A percentile compares a stretch with the other conserved stretches of the same genome.
Evolutionary conservation across 106 monocot species (phyloP).

Genomic region (Platanthera guangdongensis): DNA sequence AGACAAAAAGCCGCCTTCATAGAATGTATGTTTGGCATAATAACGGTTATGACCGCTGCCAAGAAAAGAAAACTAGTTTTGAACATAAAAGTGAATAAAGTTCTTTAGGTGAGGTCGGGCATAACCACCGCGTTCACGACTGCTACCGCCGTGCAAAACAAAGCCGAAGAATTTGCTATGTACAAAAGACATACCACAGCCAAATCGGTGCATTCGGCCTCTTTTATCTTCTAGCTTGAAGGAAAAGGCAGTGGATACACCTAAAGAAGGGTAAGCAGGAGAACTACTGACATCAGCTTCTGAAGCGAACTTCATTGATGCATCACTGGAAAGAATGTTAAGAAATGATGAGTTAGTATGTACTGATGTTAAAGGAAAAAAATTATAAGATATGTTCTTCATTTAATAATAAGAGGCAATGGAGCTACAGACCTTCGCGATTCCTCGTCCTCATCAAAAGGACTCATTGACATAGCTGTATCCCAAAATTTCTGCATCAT

Average conservation of each 20-base stretch:
- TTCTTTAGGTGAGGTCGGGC: too few species aligned
- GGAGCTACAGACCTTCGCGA: constrained; percentile 30
- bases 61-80: too few species aligned
- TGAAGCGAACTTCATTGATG: constrained; percentile 49
- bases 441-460: constrained; percentile 67
- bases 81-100: too few species aligned
- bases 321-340: constrained; percentile 43
- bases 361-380: background rate
- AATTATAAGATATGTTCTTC: background rate
- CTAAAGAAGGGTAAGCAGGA: constrained; percentile 25
- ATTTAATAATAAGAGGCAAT: background rate
- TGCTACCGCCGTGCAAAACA: too few species aligned
- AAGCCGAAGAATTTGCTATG: background rate
- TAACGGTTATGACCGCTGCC: too few species aligned
- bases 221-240: constrained; percentile 81
- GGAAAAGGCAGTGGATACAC: constrained; percentile 37
- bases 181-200: constrained; percentile 43
- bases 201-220: constrained; percentile 90
- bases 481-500: constrained; percentile 99
- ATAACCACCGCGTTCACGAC: too few species aligned
- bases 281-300: constrained; percentile 41
- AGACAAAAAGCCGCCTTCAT: too few species aligned
- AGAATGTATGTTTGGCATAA: too few species aligned
- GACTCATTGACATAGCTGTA: constrained; percentile 67
- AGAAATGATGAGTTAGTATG: background rate